A percentile compares a stretch with the other conserved stretches of the same genome.
Conservation (phyloP, 2,329 filamentous ascomycete species). For the Fusarium chuoi region DNA sequence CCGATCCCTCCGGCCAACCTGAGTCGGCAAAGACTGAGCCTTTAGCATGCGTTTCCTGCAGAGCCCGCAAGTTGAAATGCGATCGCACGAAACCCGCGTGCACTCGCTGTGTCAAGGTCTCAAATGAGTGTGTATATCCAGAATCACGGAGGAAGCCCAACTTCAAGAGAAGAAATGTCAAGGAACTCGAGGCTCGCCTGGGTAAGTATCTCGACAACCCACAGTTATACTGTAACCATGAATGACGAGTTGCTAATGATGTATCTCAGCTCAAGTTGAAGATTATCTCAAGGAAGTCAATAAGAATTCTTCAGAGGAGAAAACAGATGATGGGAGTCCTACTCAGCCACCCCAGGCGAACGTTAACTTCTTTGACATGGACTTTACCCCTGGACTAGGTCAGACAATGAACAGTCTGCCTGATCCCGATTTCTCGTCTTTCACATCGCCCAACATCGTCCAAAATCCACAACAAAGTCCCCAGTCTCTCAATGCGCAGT, state of each 20-base stretch:
- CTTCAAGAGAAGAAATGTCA: constrained; percentile 89
- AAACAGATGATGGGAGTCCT: constrained; percentile 42
- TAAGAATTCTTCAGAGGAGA: constrained; percentile 44
- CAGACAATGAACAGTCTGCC: neutral
- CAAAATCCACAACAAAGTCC: constrained; percentile 13
- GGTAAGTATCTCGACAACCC: constrained; percentile 71
- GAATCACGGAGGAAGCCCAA: constrained; percentile 89
- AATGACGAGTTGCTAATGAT: constrained; percentile 13
- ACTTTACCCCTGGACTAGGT: constrained; percentile 11
- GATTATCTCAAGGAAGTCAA: constrained; percentile 77
- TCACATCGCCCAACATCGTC: constrained; percentile 24
- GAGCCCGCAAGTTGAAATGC: constrained; percentile 87
- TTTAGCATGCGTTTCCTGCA: constrained; percentile 85
- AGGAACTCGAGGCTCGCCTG: constrained; percentile 86
- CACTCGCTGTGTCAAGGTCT: constrained; percentile 78
- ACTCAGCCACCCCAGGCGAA: constrained; percentile 26
- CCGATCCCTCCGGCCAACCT: constrained; percentile 31
- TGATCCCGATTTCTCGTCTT: constrained; percentile 22
- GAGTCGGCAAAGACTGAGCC: constrained; percentile 49
- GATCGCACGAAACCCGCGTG: constrained; percentile 84
- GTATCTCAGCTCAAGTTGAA: constrained; percentile 77
- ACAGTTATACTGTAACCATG: constrained; percentile 29
- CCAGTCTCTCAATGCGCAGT: constrained; percentile 45
- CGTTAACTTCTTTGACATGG: constrained; percentile 12
- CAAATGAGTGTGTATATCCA: constrained; percentile 86